A percentile compares a stretch with the other conserved stretches of the same genome.
Conservation (phyloP, 2,329 filamentous ascomycete genomes). For the Neurospora crassa region DNA sequence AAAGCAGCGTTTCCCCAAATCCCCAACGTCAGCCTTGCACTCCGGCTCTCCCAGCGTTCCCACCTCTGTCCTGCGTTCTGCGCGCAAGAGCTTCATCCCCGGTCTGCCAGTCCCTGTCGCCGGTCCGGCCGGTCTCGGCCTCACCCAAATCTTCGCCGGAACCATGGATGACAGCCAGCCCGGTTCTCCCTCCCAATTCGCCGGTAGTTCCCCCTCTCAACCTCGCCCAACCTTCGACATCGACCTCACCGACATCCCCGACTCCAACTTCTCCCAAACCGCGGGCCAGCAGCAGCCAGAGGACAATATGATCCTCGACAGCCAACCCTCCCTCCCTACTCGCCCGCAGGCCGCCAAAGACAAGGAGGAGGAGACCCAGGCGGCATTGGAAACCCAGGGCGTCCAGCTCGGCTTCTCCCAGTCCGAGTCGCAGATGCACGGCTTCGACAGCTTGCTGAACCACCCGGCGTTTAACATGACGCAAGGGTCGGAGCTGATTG, state of each 20-base stretch:
- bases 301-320: conserved; percentile 43
- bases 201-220: conserved; percentile 29
- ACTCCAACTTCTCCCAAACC: conserved; percentile 52
- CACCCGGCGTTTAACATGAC: conserved; percentile 35
- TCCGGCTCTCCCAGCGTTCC: conserved; percentile 44
- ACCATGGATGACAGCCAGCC: conserved; percentile 61
- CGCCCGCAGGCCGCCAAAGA: conserved; percentile 24
- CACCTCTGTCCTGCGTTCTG: conserved; percentile 57
- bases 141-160: conserved; percentile 85
- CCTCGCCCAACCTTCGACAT: conserved; percentile 47
- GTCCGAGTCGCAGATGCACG: conserved; percentile 41
- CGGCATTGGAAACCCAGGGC: conserved; percentile 26
- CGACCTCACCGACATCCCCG: conserved; percentile 36
- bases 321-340: conserved; percentile 24
- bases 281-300: conserved; percentile 36
- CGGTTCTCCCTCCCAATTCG: conserved; percentile 18
- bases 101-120: conserved; percentile 47
- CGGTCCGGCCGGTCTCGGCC: conserved; percentile 55
- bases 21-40: conserved; percentile 30
- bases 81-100: conserved; percentile 61
- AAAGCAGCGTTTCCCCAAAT: conserved; percentile 30
- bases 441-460: conserved; percentile 43
- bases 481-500: conserved; percentile 59
- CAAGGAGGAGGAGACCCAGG: conserved; percentile 25
- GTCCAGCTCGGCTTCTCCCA: conserved; percentile 45